Base-by-base conservation (phyloP, 768 basidiomycete species). In the Hydnomerulius pinastri region DNA sequence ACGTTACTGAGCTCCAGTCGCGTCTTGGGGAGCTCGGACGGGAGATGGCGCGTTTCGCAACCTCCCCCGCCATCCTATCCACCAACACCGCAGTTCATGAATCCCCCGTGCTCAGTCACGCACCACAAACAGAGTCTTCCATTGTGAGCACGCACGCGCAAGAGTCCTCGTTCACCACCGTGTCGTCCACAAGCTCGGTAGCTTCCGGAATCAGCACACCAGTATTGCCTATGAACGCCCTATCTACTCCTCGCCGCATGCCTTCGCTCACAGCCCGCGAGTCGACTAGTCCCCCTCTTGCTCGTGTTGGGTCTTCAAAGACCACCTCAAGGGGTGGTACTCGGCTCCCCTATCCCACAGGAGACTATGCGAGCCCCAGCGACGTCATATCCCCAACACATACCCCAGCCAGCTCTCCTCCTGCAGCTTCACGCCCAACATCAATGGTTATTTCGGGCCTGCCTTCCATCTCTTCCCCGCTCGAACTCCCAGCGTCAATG, bases 261-360 rank as follows among this genome's bases (percentile, higher is more conserved):
- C 65, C 68, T 10, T 58, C 71, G 4, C 60, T 69, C 24, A 81
- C 78, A n/a, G 83, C 77, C 0, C 74, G 76, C 17, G 86, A 85
- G 46, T 80, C 83, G 6, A 86, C 83, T 4, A 85, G 82, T 54
- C 86, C 82, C 11, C 84, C 80, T 15, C 77, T 81, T 39, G 74
- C 78, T 0, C 78, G 81, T 2, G 74, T 64, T 1, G 73, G 73
- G n/a, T 66, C 72, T 0, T 62, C 71, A 13, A 68, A 42, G 43
- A 56, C 38, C 21, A 20, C 62, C 4, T 60, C 68, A 17, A 60
- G 60, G 35, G 64, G 67, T 4, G 52, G 68, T 12, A 73, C 74
- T 1, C 80, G 88, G 29, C 72, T 91, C 13, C 89, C 90, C 20
- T 92, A 92, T 55, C 90, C 90, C 15, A 84, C 85, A 3, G 91